A percentile compares a stretch with the other conserved stretches of the same genome.
Conservation (phyloP, 1,284 basidiomycete genomes). For the Apiotrichum gracile region DNA sequence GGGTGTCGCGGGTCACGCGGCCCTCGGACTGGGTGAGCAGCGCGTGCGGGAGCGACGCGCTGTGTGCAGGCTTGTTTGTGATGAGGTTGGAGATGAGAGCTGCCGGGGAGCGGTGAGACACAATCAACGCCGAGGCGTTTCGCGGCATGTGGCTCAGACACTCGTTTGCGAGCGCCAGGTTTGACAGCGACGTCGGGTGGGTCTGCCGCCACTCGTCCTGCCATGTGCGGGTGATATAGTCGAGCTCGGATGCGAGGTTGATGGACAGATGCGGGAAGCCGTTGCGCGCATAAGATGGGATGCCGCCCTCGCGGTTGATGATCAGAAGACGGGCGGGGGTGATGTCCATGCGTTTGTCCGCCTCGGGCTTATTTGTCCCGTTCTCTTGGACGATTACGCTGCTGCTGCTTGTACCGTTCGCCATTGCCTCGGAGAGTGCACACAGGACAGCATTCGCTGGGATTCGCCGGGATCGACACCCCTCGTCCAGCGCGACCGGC, state of each 20-base stretch:
- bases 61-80: conserved; percentile 96
- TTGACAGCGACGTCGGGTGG: conserved; percentile 80
- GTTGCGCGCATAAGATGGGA: conserved; percentile 91
- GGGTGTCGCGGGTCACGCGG: conserved; percentile 80
- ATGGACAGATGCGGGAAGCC: conserved; percentile 94
- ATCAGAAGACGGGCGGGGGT: conserved; percentile 93
- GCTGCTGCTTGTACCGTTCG: conserved; percentile 19
- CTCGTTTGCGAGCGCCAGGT: conserved; percentile 77
- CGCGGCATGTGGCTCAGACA: conserved; percentile 92
- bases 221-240: conserved; percentile 83
- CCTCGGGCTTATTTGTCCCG: background rate
- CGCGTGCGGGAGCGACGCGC: conserved; percentile 88
- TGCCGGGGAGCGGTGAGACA: conserved; percentile 92
- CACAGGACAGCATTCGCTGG: conserved; percentile 86
- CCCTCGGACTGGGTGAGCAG: conserved; percentile 72
- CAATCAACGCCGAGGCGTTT: conserved; percentile 88
- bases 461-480: conserved; percentile 77
- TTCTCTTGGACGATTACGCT: background rate
- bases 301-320: conserved; percentile 93
- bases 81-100: conserved; percentile 95
- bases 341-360: conserved; percentile 55
- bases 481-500: conserved; percentile 88
- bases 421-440: conserved; percentile 83
- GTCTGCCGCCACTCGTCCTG: conserved; percentile 66
- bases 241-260: conserved; percentile 84